A percentile compares a stretch with the other conserved stretches of the same genome.
Conservation (phyloP, 1,284 basidiomycete genomes). For the Caloboletus inedulis region DNA sequence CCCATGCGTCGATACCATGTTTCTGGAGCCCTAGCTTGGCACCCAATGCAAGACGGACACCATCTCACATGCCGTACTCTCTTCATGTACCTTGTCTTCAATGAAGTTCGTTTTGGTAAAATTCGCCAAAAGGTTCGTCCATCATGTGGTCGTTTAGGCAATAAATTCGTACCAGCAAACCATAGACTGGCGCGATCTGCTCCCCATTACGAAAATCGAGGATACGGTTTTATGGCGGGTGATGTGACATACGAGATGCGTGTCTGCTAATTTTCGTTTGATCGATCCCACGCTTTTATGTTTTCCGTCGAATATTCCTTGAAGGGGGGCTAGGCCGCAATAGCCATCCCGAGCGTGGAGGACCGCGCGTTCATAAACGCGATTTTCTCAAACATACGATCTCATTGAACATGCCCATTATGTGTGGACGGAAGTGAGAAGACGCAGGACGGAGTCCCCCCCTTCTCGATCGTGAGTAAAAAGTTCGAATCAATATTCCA, state of each 20-base stretch:
- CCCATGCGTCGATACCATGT: not conserved
- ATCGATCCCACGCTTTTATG: conserved; percentile 1
- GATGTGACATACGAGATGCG: not conserved
- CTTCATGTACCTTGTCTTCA: not conserved
- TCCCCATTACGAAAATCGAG: conserved; percentile 11
- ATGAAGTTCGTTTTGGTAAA: not conserved
- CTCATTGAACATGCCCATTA: not conserved
- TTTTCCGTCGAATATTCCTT: not conserved
- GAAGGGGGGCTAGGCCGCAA: not conserved
- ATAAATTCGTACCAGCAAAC: too few relatives aligned
- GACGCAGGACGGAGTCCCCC: not conserved
- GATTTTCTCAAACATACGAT: not conserved
- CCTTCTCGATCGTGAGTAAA: not conserved
- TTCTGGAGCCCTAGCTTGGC: not conserved
- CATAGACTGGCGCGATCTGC: conserved; percentile 14
- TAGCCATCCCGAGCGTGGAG: not conserved
- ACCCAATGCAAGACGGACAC: not conserved
- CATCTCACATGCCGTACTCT: too few relatives aligned
- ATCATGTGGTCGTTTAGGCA: too few relatives aligned
- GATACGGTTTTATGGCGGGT: not conserved
- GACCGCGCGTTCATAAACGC: not conserved
- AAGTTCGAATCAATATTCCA: not conserved
- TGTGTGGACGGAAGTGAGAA: conserved; percentile 1
- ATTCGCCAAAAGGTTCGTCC: not conserved
- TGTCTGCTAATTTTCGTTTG: not conserved